A percentile compares a stretch with the other conserved stretches of the same genome.
Evolutionary conservation across 2,329 filamentous ascomycete species (phyloP).

Genomic region (Penicillium sp.): DNA sequence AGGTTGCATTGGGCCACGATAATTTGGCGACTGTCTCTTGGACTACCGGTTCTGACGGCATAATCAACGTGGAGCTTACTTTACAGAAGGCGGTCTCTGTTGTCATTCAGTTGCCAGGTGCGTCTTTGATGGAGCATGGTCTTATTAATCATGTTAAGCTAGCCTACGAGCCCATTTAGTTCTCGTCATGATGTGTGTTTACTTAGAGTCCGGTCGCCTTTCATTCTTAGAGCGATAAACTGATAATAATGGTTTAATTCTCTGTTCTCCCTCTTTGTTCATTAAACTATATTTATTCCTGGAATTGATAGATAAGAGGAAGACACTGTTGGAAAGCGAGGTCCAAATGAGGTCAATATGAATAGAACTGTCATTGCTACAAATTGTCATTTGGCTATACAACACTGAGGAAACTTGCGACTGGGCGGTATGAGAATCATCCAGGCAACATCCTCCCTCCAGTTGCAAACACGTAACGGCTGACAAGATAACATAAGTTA

Average conservation of each 20-base stretch:
- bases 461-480: no score
- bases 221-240: background rate
- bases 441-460: no score
- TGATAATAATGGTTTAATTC: background rate
- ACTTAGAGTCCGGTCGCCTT: background rate
- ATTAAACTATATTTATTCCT: no score
- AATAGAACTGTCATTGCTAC: no score
- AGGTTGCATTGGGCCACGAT: constrained; percentile 21
- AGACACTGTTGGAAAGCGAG: no score
- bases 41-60: background rate
- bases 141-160: constrained; percentile 10
- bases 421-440: no score
- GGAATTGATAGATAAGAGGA: no score
- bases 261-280: no score
- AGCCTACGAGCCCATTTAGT: background rate
- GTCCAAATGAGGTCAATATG: no score
- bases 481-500: no score
- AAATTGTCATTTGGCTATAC: no score
- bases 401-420: no score
- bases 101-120: constrained; percentile 18
- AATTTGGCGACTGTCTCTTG: constrained; percentile 25
- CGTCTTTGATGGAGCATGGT: constrained; percentile 12
- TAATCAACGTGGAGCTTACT: constrained; percentile 16
- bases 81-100: constrained; percentile 20
- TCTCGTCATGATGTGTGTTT: background rate